Evolutionary conservation across 768 basidiomycete genomes (phyloP), one percentile per base, ranked within the genome.

Genomic region (Amanita subjunquillea): DNA sequence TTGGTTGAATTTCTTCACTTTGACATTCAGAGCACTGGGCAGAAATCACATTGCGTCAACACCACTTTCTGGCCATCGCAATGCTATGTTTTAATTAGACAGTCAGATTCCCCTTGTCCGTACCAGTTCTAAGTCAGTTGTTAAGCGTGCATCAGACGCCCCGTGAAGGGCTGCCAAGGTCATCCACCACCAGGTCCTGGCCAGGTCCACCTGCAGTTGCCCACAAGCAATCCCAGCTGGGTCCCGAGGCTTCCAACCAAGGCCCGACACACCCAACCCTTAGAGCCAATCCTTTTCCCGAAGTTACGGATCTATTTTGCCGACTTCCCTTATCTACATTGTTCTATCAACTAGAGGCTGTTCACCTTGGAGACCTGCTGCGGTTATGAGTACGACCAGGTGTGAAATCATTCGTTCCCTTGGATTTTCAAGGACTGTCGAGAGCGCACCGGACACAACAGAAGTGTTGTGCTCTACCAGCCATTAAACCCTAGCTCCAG

Each of bases 1-100:
- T n/a, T n/a, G n/a, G n/a, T 80, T 80, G 79, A 81, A 82, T 81
- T 80, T 80, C 80, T 82, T 80, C 80, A 81, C 80, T 78, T 81
- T 82, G 79, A 82, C 80, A 83, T 82, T 83, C 80, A 81, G 79
- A 80, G 81, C 79, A 81, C 81, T 82, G 80, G 81, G 80, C 80
- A 82, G 82, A 82, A 82, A 82, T 82, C 80, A 82, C 80, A 82
- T 82, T 80, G 79, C 71, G 79, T 82, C 80, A 80, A 82, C 80
- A 81, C 76, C 80, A n/a, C 79, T 79, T 80, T 80, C 70, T 74
- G 78, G 72, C 77, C 78, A 79, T 81, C 76, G 73, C 79, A 82
- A 82, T 82, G 80, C 82, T 83, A 79, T 82, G 81, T 82, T 82
- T 82, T 82, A 82, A 82, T 83, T 82, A 82, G 38, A 47, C 37